Evolutionary conservation across 371 early-diverging fungal genomes (phyloP).

Genomic region (Mortierella sp.): DNA sequence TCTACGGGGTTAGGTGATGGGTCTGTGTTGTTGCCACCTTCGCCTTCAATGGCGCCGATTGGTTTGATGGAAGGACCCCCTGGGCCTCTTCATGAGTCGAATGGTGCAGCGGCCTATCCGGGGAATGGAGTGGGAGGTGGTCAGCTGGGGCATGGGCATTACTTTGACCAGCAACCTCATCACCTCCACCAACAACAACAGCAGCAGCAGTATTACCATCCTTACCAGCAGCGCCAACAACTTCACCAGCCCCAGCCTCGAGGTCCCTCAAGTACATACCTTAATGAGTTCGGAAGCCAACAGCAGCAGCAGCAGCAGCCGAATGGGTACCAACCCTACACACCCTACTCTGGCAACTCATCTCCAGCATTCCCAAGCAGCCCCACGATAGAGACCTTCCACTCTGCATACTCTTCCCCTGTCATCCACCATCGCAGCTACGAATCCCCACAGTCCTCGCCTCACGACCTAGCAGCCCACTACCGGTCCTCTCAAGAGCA

Average conservation of each 20-base stretch:
- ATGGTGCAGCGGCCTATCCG: neutral
- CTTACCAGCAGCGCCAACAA: conserved; percentile 10
- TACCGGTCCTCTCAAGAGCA: conserved; percentile 6
- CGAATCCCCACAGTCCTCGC: conserved; percentile 15
- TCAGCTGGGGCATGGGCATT: neutral
- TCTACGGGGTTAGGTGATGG: neutral
- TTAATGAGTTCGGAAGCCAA: neutral
- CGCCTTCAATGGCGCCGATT: conserved; percentile 20
- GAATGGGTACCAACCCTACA: neutral
- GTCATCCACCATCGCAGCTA: conserved; percentile 16
- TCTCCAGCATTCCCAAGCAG: conserved; percentile 14
- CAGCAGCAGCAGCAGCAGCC: neutral
- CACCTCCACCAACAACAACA: neutral
- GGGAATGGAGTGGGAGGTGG: neutral
- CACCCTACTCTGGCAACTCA: neutral
- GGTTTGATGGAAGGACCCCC: neutral
- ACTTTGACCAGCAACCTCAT: conserved; percentile 14
- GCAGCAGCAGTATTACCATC: conserved; percentile 8
- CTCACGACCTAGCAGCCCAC: conserved; percentile 17
- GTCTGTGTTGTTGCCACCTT: neutral
- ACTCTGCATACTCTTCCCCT: conserved; percentile 21
- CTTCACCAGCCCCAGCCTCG: conserved; percentile 6
- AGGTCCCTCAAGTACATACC: neutral
- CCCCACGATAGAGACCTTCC: conserved; percentile 18
- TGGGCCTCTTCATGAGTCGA: conserved; percentile 6